Evolutionary conservation across 192 early-diverging fungal species (phyloP).

Genomic region (Backusella australiensis): DNA sequence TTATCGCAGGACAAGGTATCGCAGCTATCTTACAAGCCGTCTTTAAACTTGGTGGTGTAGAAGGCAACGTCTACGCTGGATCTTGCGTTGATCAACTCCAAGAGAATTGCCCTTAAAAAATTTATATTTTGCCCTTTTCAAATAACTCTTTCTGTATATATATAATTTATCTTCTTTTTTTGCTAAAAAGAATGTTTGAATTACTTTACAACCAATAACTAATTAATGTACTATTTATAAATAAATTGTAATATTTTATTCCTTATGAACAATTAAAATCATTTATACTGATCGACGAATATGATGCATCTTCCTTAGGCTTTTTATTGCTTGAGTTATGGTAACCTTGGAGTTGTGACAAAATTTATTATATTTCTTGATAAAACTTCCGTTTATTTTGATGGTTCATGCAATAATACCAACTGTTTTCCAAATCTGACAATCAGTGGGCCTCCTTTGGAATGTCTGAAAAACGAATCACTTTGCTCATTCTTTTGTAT

Average conservation of each 20-base stretch:
- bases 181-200: not conserved
- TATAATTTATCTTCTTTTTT: not conserved
- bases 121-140: not conserved
- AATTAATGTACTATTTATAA: not conserved
- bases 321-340: too few species aligned
- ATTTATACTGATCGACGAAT: too few species aligned
- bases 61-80: constrained; percentile 19
- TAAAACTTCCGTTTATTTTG: too few species aligned
- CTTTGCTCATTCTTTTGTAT: too few species aligned
- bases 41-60: constrained; percentile 39
- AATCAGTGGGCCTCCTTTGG: too few species aligned
- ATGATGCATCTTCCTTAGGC: too few species aligned
- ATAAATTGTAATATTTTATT: not conserved
- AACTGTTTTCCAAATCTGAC: too few species aligned
- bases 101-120: constrained; percentile 32
- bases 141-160: not conserved
- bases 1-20: constrained; percentile 54
- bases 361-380: too few species aligned
- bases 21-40: constrained; percentile 45
- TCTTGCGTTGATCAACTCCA: constrained; percentile 23
- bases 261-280: not conserved
- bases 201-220: not conserved
- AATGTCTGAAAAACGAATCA: too few species aligned
- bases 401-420: too few species aligned
- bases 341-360: too few species aligned